Evolutionary conservation across 176 grass and related monocot genomes (phyloP).

Genomic region (Melocanna baccifera): DNA sequence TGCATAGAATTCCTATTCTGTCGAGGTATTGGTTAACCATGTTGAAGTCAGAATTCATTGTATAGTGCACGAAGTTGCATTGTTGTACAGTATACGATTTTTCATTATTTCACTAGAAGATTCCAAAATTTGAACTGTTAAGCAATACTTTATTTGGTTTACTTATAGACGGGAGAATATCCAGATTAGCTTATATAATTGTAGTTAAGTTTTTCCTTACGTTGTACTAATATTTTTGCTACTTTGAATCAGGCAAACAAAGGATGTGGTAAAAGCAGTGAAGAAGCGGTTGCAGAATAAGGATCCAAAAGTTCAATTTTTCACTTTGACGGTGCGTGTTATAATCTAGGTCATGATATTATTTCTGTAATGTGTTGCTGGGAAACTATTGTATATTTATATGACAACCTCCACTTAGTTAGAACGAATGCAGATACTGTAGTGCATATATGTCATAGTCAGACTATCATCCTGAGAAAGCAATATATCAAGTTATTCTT

Average conservation of each 20-base stretch:
- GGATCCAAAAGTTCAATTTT: constrained; percentile 79
- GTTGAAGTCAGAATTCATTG: neutral
- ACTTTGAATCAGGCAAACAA: constrained; percentile 75
- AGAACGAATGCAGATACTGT: neutral
- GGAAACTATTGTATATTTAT: neutral
- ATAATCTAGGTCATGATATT: neutral
- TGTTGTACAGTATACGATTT: neutral
- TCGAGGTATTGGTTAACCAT: neutral
- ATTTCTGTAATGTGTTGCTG: constrained; percentile 8
- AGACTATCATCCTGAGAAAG: neutral
- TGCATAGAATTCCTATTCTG: neutral
- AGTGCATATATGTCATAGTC: neutral
- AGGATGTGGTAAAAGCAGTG: constrained; percentile 79
- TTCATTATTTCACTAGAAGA: neutral
- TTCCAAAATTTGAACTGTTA: neutral
- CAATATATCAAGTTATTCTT: neutral
- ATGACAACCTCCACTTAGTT: neutral
- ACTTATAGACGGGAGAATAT: neutral
- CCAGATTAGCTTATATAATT: neutral
- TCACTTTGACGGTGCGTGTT: constrained; percentile 67
- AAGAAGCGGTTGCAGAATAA: constrained; percentile 89
- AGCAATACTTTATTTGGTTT: neutral
- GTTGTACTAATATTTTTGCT: neutral
- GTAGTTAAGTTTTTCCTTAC: neutral
- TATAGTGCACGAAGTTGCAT: neutral